These are phyloP conservation scores for Globomyces pollinis-pini DNA, from an alignment of 192 early-diverging fungal genomes.

Conservation along the genomic window DNA sequence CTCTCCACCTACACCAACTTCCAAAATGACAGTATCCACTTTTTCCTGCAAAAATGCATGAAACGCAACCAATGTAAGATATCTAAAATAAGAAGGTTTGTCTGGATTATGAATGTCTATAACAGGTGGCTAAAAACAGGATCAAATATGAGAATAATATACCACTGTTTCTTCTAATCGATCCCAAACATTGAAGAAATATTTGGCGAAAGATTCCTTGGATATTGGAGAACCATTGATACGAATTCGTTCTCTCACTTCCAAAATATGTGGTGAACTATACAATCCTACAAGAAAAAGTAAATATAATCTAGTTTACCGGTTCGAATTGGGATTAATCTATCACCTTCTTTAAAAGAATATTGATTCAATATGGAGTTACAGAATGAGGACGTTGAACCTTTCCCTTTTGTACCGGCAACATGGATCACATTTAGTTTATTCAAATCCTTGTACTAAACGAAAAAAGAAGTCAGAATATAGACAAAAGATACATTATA, in stretches of 20 bases:
- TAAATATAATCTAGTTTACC: too few relatives aligned
- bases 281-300: slow-evolving; percentile 55
- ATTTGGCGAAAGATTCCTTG: slow-evolving; percentile 66
- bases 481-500: slow-evolving; percentile 36
- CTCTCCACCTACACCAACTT: slow-evolving; percentile 77
- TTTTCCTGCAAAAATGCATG: slow-evolving; percentile 78
- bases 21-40: slow-evolving; percentile 70
- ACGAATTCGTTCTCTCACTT: slow-evolving; percentile 88
- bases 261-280: slow-evolving; percentile 87
- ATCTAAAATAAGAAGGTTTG: slow-evolving; percentile 82
- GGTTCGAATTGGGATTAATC: slow-evolving; percentile 16
- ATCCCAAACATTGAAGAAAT: slow-evolving; percentile 85
- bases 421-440: slow-evolving; percentile 68
- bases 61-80: slow-evolving; percentile 82
- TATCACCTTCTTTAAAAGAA: not conserved
- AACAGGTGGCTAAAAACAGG: not conserved
- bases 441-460: slow-evolving; percentile 58
- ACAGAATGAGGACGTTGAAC: slow-evolving; percentile 72
- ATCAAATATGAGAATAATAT: too few relatives aligned
- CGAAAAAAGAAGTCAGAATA: slow-evolving; percentile 20
- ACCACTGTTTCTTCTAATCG: slow-evolving; percentile 42
- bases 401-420: slow-evolving; percentile 87
- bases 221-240: slow-evolving; percentile 80
- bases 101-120: slow-evolving; percentile 13
- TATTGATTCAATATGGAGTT: slow-evolving; percentile 64